phyloP scores from a whole-genome alignment of 305 asterid species.

The Rubia peregrina region DNA sequence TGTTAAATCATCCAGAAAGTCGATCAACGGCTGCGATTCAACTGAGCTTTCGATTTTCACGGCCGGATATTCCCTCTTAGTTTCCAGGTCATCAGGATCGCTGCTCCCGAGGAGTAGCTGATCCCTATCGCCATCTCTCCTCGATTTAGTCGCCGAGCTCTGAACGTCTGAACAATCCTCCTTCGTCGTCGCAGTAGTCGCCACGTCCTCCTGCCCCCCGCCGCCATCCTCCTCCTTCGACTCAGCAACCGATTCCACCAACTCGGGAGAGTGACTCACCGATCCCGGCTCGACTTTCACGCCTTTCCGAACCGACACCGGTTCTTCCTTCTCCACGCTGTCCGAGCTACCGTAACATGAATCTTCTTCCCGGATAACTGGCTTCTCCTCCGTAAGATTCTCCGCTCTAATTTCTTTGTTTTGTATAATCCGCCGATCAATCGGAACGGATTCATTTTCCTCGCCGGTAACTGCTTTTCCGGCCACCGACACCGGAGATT shows the following conservation, averaged over 20 bases:
- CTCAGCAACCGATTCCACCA: constrained; percentile 51
- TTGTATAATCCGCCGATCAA: background rate
- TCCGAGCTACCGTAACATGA: constrained; percentile 32
- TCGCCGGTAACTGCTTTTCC: background rate
- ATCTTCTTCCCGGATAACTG: constrained; percentile 25
- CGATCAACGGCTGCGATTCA: constrained; percentile 55
- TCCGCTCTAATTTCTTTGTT: background rate
- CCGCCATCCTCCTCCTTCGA: constrained; percentile 44
- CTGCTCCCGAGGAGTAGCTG: constrained; percentile 42
- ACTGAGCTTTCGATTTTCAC: constrained; percentile 32
- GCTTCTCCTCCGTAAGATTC: constrained; percentile 3
- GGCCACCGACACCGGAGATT: constrained; percentile 10
- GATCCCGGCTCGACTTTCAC: constrained; percentile 32
- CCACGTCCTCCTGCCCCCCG: background rate
- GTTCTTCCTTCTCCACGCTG: constrained; percentile 24
- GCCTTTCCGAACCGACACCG: constrained; percentile 33
- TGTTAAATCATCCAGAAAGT: constrained; percentile 38
- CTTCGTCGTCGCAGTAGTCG: constrained; percentile 21
- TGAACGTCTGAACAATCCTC: constrained; percentile 68
- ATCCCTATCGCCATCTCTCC: constrained; percentile 41
- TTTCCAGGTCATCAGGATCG: background rate
- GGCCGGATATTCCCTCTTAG: constrained; percentile 23
- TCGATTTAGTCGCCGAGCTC: constrained; percentile 61
- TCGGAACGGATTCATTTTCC: background rate
- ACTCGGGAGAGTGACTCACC: constrained; percentile 33